Evolutionary conservation across 495 filamentous ascomycete genomes (phyloP).

Genomic region (Penicillium cataractarum): DNA sequence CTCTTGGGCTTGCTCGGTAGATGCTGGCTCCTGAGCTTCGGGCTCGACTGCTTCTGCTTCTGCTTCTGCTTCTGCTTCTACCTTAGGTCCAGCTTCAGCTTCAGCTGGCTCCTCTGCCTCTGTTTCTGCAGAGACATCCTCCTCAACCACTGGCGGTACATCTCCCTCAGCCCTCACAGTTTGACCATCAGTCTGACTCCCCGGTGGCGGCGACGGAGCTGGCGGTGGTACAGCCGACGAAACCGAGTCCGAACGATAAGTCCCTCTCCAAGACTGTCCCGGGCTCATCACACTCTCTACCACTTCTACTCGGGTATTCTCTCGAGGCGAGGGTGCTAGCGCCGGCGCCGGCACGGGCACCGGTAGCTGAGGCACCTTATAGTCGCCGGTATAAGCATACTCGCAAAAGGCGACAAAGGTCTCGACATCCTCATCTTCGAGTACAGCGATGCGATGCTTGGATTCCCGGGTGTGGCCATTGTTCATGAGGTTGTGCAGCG

Average conservation of each 20-base stretch:
- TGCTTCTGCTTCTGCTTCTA: constrained; percentile 6
- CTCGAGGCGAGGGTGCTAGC: neutral
- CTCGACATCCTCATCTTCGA: constrained; percentile 52
- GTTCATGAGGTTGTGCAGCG: constrained; percentile 51
- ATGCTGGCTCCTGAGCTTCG: neutral
- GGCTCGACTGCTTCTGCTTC: neutral
- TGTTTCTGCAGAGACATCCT: constrained; percentile 9
- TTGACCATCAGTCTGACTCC: constrained; percentile 13
- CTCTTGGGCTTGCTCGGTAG: neutral
- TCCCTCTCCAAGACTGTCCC: constrained; percentile 24
- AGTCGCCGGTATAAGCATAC: constrained; percentile 55
- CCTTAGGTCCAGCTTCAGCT: neutral
- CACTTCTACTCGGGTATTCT: constrained; percentile 18
- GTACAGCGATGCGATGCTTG: constrained; percentile 43
- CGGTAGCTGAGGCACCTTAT: constrained; percentile 36
- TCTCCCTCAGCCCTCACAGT: neutral
- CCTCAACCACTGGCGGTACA: neutral
- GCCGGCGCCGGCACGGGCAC: neutral
- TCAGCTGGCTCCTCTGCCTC: constrained; percentile 8
- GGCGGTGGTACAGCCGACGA: constrained; percentile 27
- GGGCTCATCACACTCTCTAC: constrained; percentile 15
- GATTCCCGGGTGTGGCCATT: constrained; percentile 51
- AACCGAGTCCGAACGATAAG: constrained; percentile 29
- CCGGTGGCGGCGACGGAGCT: constrained; percentile 32
- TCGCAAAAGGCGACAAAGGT: constrained; percentile 53